Conservation (phyloP, 2,329 filamentous ascomycete genomes). For the Xylariaceae sp. region DNA sequence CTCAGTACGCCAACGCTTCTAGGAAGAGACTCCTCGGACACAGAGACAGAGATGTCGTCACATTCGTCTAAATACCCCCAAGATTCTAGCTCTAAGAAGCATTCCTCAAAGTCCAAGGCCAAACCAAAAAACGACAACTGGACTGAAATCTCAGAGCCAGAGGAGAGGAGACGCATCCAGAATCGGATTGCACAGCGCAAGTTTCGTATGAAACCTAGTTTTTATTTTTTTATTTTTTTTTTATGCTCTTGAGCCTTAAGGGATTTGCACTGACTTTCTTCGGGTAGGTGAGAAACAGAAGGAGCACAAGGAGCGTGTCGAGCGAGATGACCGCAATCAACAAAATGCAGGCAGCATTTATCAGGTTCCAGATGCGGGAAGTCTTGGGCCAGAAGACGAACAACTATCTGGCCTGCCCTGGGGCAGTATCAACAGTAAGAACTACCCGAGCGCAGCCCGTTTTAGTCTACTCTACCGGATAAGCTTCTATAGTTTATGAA, state of each 20-base stretch:
- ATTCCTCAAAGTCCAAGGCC: conserved; percentile 43
- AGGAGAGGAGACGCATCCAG: conserved; percentile 75
- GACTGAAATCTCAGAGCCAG: conserved; percentile 71
- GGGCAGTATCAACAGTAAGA: conserved; percentile 65
- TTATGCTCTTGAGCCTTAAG: not conserved
- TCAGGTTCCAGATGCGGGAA: conserved; percentile 61
- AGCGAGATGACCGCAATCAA: conserved; percentile 68
- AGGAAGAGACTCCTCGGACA: conserved; percentile 12
- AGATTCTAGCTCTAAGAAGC: conserved; percentile 39
- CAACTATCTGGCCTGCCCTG: conserved; percentile 72
- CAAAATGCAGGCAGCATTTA: conserved; percentile 69
- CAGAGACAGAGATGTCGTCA: conserved; percentile 33
- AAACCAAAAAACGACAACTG: conserved; percentile 64
- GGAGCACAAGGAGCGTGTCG: conserved; percentile 69
- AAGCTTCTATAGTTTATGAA: too few relatives aligned
- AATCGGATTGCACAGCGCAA: conserved; percentile 79
- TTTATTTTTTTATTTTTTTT: conserved; percentile 18
- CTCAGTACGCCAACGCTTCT: not conserved
- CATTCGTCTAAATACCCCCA: conserved; percentile 47
- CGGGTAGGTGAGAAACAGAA: conserved; percentile 70
- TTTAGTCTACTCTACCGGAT: too few relatives aligned
- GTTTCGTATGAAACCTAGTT: conserved; percentile 62
- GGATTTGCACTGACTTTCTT: conserved; percentile 15
- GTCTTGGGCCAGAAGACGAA: conserved; percentile 57
- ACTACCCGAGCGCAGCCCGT: too few relatives aligned